Evolutionary conservation across 176 grass and related monocot species (phyloP).

Genomic region (Triticum turgidum): DNA sequence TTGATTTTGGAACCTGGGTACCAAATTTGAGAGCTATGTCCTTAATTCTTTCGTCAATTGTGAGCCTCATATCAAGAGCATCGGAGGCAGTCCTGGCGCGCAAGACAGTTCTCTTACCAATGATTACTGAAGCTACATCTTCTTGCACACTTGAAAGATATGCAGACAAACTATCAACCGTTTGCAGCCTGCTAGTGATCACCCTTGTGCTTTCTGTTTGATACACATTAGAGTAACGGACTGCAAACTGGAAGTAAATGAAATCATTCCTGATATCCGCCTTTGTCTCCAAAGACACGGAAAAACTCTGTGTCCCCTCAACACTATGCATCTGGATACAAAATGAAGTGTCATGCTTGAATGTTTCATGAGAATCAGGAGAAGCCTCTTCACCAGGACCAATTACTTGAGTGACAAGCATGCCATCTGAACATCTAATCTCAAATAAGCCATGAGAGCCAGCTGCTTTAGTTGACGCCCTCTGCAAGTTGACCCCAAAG

Average conservation of each 20-base stretch:
- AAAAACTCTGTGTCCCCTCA: slow-evolving; percentile 91
- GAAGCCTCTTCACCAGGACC: slow-evolving; percentile 91
- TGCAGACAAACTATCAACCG: slow-evolving; percentile 70
- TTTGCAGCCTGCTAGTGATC: slow-evolving; percentile 74
- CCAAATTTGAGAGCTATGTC: slow-evolving; percentile 89
- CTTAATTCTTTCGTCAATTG: slow-evolving; percentile 90
- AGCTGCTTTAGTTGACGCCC: slow-evolving; percentile 71
- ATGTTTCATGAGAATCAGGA: slow-evolving; percentile 90
- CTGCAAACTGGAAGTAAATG: slow-evolving; percentile 94
- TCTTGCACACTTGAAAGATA: slow-evolving; percentile 76
- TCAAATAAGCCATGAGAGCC: slow-evolving; percentile 93
- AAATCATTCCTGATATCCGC: slow-evolving; percentile 80
- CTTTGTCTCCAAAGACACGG: slow-evolving; percentile 88
- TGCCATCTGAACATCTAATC: slow-evolving; percentile 87
- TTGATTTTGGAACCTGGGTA: slow-evolving; percentile 76
- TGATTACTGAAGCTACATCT: slow-evolving; percentile 75
- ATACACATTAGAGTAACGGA: slow-evolving; percentile 81
- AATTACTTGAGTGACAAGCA: slow-evolving; percentile 96
- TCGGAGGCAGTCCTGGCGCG: slow-evolving; percentile 59
- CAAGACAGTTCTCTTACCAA: slow-evolving; percentile 76
- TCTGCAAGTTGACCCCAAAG: slow-evolving; percentile 98
- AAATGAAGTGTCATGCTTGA: slow-evolving; percentile 85
- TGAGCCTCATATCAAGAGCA: slow-evolving; percentile 63
- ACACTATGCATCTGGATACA: slow-evolving; percentile 94
- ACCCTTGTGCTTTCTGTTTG: slow-evolving; percentile 84